Base-by-base conservation (phyloP, 1,284 basidiomycete genomes). In the Ceratobasidium sp. region DNA sequence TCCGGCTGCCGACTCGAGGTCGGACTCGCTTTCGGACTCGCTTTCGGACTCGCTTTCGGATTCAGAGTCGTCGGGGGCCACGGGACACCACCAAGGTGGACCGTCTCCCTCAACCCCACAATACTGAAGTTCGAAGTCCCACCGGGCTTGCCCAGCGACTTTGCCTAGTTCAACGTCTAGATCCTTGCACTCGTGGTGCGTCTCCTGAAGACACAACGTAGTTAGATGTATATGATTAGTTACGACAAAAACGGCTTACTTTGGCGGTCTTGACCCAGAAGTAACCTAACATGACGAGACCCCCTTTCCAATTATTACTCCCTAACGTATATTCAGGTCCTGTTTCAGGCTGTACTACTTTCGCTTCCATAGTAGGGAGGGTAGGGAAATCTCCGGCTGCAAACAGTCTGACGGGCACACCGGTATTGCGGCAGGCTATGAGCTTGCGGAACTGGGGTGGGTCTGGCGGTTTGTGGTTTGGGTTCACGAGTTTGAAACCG, bases 401-500 rank as follows among this genome's bases (percentile, higher is more conserved):
- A n/a, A 73, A 57, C 9, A 73, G n/a, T 24, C 48, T 50, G 29
- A 73, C 48, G 15, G 69, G 69, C 27, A 60, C 45, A 5, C 69
- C 69, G 3, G 69, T 7, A 24, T 73, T 47, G 22, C 50, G 22
- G 41, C 69, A 73, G 1, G 47, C 56, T 1, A 41, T 62, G 9
- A 73, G 59, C 48, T 73, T 73, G 8, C 69, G 57, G 19, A 73
- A 73, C 36, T 73, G 69, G 1, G 62, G 22, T 2, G 69, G 69
- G 11, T 50, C 33, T 19, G 53, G 31, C 1, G 69, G 57, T 15
- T 63, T 63, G 17, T 41, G 19, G 29, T 51, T 8, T 0, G 29
- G 33, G 15, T 63, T 36, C 3, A 27, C 11, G 4, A 41, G 17
- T 3, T 36, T 53, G 24, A 31, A 59, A 14, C n/a, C 41, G 17